Evolutionary conservation across 371 early-diverging fungal genomes (phyloP).

Genomic region (Lichtheimia hyalospora): DNA sequence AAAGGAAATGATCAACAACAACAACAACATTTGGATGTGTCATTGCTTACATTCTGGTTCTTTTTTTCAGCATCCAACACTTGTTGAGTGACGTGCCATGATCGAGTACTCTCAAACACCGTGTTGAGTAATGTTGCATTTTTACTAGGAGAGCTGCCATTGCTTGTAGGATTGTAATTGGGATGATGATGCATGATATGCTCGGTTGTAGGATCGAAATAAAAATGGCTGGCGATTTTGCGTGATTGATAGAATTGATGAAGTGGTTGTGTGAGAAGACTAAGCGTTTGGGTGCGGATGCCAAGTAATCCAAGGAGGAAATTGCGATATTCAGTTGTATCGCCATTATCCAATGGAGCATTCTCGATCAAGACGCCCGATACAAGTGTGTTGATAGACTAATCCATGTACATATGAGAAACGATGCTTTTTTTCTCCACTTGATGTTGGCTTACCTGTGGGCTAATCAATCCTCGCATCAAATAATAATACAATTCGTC

Average conservation of each 20-base stretch:
- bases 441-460: constrained; percentile 40
- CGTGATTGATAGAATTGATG: constrained; percentile 68
- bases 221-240: constrained; percentile 66
- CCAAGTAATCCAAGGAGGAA: constrained; percentile 60
- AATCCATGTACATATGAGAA: not conserved
- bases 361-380: constrained; percentile 72
- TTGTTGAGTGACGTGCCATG: constrained; percentile 42
- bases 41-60: constrained; percentile 29
- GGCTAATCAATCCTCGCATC: constrained; percentile 69
- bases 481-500: constrained; percentile 74
- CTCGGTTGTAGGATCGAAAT: constrained; percentile 60
- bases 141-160: constrained; percentile 14
- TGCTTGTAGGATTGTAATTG: constrained; percentile 14
- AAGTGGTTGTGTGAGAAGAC: constrained; percentile 61
- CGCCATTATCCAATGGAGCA: constrained; percentile 81
- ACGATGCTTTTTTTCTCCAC: not conserved
- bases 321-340: constrained; percentile 72
- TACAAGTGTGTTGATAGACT: constrained; percentile 64
- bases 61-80: constrained; percentile 35
- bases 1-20: not conserved
- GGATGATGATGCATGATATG: constrained; percentile 49
- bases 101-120: constrained; percentile 44
- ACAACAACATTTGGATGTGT: not conserved
- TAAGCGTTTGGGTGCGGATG: constrained; percentile 63
- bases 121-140: constrained; percentile 49